These are phyloP conservation scores for Cyclotella cryptica DNA, from an alignment of 108 stramenopile genomes.

Conservation along the genomic window DNA sequence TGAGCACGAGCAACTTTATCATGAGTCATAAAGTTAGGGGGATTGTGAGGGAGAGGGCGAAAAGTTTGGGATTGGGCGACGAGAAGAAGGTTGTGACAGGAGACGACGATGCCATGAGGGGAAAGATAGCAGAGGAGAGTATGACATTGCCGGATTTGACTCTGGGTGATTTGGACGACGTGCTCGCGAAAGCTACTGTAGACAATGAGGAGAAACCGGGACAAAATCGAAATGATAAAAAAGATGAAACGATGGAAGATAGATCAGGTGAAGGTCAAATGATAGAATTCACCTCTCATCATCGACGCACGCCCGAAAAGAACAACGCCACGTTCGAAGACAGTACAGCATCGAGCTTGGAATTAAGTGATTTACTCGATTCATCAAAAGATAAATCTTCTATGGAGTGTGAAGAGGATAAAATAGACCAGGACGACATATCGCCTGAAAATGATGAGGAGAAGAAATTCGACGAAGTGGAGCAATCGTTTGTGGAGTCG, in stretches of 20 bases:
- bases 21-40: constrained; percentile 37
- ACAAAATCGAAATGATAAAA: background rate
- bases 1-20: constrained; percentile 81
- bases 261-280: constrained; percentile 11
- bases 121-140: constrained; percentile 6
- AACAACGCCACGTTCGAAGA: constrained; percentile 12
- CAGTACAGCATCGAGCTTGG: background rate
- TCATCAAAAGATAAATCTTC: background rate
- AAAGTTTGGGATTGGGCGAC: constrained; percentile 11
- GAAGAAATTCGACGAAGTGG: background rate
- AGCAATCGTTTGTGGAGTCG: constrained; percentile 18
- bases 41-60: constrained; percentile 37
- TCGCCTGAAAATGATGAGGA: background rate
- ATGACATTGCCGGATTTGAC: constrained; percentile 34
- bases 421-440: background rate
- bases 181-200: background rate
- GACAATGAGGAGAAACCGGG: background rate
- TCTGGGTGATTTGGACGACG: constrained; percentile 1
- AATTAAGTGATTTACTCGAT: background rate
- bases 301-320: background rate
- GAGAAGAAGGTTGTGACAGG: constrained; percentile 7
- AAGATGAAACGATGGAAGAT: constrained; percentile 11
- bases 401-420: background rate
- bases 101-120: background rate
- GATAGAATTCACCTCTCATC: constrained; percentile 23